Evolutionary conservation across 2,329 filamentous ascomycete genomes (phyloP).

Genomic region (Tolypocladium ophioglossoides): DNA sequence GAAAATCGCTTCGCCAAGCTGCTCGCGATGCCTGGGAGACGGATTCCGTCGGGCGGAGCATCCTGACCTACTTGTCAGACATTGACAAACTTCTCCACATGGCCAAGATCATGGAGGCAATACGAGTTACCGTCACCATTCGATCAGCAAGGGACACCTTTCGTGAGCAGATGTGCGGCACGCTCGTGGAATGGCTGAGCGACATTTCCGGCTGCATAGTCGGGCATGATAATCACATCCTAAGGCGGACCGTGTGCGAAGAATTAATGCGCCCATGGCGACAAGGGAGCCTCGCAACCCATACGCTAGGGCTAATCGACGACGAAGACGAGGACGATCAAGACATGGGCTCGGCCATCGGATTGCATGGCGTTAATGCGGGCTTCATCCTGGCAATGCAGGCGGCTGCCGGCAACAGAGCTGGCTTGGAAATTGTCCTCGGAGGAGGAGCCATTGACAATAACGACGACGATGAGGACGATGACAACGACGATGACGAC

Average conservation of each 20-base stretch:
- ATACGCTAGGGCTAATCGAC: conserved; percentile 42
- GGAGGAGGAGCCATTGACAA: conserved; percentile 21
- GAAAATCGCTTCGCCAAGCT: conserved; percentile 58
- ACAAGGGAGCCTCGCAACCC: conserved; percentile 71
- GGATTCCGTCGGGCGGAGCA: conserved; percentile 76
- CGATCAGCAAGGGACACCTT: conserved; percentile 91
- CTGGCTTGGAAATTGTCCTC: conserved; percentile 17
- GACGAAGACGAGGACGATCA: conserved; percentile 38
- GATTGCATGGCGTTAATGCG: conserved; percentile 22
- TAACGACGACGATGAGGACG: conserved; percentile 18
- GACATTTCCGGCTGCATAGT: conserved; percentile 88
- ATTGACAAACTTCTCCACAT: conserved; percentile 64
- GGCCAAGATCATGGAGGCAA: conserved; percentile 82
- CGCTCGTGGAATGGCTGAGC: conserved; percentile 89
- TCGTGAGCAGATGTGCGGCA: conserved; percentile 96
- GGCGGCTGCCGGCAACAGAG: conserved; percentile 17
- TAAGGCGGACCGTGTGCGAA: conserved; percentile 78
- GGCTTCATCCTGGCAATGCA: conserved; percentile 27
- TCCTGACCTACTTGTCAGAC: conserved; percentile 67
- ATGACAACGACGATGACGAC: conserved; percentile 30
- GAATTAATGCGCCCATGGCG: conserved; percentile 84
- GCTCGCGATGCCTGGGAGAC: conserved; percentile 73
- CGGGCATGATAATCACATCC: conserved; percentile 65
- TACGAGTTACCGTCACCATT: conserved; percentile 92
- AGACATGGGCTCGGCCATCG: conserved; percentile 25